These are phyloP conservation scores for Lepraria neglecta DNA, from an alignment of 495 filamentous ascomycete species.

Conservation along the genomic window DNA sequence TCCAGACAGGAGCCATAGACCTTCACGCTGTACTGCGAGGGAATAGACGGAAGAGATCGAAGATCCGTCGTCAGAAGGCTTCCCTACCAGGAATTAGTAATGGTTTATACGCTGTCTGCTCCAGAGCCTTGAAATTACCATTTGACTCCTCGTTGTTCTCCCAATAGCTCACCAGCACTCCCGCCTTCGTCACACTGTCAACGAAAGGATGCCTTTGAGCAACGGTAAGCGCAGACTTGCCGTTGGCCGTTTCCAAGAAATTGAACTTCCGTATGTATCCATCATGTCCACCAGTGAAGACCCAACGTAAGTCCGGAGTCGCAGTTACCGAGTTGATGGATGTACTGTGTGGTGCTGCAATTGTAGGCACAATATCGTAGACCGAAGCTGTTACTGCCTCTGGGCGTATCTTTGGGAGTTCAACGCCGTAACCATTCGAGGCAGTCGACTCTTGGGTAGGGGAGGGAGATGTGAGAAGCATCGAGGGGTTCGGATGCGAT, in stretches of 20 bases:
- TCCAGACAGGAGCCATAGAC: slow-evolving; percentile 84
- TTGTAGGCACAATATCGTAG: slow-evolving; percentile 96
- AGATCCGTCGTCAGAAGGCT: slow-evolving; percentile 43
- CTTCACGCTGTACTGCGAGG: slow-evolving; percentile 81
- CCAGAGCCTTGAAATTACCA: slow-evolving; percentile 23
- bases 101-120: slow-evolving; percentile 18
- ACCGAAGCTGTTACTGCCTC: slow-evolving; percentile 75
- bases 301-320: slow-evolving; percentile 92
- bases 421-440: slow-evolving; percentile 35
- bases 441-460: slow-evolving; percentile 30
- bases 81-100: slow-evolving; percentile 27
- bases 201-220: slow-evolving; percentile 96
- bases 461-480: slow-evolving; percentile 36
- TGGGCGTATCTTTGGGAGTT: slow-evolving; percentile 62
- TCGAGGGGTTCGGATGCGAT: slow-evolving; percentile 39
- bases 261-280: slow-evolving; percentile 95
- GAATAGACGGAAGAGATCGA: slow-evolving; percentile 85
- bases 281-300: slow-evolving; percentile 89
- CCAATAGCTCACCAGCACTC: slow-evolving; percentile 92
- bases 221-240: slow-evolving; percentile 87
- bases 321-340: slow-evolving; percentile 90
- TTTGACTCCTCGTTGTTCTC: slow-evolving; percentile 63
- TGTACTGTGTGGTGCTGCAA: slow-evolving; percentile 90
- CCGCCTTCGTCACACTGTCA: slow-evolving; percentile 91
- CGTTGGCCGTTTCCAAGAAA: slow-evolving; percentile 90